Percentiles rank a stretch among this genome's conserved stretches.
phyloP scores from a whole-genome alignment of 2,329 filamentous ascomycete genomes.

The Fusarium robinianum region DNA sequence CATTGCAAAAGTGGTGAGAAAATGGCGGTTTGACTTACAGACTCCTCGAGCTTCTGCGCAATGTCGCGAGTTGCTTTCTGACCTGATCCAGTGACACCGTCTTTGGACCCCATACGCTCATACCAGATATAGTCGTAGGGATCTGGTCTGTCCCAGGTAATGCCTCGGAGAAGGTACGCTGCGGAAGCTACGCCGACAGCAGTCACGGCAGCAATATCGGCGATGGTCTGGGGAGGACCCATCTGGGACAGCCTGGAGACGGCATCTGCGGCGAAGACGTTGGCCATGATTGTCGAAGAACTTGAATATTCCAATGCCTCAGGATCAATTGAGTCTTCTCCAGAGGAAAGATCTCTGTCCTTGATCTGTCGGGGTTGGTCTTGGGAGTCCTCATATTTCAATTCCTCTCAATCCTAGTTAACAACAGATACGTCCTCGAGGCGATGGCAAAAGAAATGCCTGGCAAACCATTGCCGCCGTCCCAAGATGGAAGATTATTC shows the following conservation, averaged over 20 bases:
- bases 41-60: constrained; percentile 41
- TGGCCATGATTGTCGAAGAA: constrained; percentile 21
- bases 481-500: constrained; percentile 18
- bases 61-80: constrained; percentile 51
- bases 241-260: constrained; percentile 26
- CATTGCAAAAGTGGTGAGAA: neutral
- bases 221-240: constrained; percentile 27
- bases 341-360: constrained; percentile 2
- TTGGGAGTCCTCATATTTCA: constrained; percentile 16
- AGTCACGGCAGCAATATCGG: constrained; percentile 34
- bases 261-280: constrained; percentile 26
- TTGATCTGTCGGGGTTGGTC: too few species aligned
- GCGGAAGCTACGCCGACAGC: constrained; percentile 30
- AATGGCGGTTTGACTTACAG: constrained; percentile 21
- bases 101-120: constrained; percentile 49
- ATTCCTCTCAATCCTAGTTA: neutral
- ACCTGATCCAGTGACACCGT: constrained; percentile 14
- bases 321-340: neutral
- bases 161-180: constrained; percentile 48
- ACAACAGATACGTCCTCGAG: neutral
- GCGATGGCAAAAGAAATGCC: neutral
- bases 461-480: too few species aligned
- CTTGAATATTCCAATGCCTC: neutral
- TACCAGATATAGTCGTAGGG: constrained; percentile 54
- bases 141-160: constrained; percentile 54